Conservation (phyloP, 345 rosid species). For the Rhodamnia argentea region DNA sequence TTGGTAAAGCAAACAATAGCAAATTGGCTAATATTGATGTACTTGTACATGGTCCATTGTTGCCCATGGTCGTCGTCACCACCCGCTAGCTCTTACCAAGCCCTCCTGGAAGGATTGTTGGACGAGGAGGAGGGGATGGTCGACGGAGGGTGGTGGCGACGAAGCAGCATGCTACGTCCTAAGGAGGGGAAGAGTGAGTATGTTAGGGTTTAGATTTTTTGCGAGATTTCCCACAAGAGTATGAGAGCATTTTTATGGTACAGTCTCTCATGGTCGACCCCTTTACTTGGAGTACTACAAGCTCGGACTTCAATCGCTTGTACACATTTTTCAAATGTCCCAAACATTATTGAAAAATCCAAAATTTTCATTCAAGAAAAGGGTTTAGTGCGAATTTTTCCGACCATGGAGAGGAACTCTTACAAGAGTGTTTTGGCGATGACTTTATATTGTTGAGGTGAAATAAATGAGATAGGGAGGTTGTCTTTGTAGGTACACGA, state of each 20-base stretch:
- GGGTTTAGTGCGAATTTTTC: neutral
- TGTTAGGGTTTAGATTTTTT: neutral
- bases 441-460: neutral
- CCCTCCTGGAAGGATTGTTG: neutral
- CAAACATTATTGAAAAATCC: neutral
- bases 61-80: neutral
- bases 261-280: neutral
- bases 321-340: neutral
- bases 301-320: neutral
- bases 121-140: neutral
- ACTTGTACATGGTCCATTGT: neutral
- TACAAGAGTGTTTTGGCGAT: neutral
- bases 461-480: neutral
- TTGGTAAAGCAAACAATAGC: neutral
- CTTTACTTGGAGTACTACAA: neutral
- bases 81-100: neutral
- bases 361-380: neutral
- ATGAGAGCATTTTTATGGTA: neutral
- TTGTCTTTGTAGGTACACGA: neutral
- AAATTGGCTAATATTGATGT: neutral
- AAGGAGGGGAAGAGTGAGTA: neutral
- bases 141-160: neutral
- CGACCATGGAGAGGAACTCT: fast-evolving
- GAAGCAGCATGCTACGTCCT: neutral
- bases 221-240: neutral